Base-by-base conservation (phyloP, 1,284 basidiomycete genomes). In the Irpex sp. region DNA sequence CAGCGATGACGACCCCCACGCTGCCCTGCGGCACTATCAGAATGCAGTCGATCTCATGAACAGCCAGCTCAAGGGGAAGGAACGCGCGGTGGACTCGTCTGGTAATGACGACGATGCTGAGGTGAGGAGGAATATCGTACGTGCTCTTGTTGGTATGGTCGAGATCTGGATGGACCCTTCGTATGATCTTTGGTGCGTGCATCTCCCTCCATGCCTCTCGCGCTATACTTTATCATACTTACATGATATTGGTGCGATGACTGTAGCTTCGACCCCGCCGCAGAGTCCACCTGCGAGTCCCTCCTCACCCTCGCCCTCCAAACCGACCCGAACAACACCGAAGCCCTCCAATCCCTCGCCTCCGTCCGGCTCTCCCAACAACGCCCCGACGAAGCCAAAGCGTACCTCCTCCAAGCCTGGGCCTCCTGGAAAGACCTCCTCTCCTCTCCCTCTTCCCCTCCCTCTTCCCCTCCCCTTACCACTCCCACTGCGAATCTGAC, bases 151-250 rank as follows among this genome's bases (percentile, higher is more conserved):
- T 19, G 92, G 92, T 15, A 96, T 97, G 85, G 92, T 97, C 15
- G 95, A 97, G 75, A 90, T 97, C 35, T 98, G 95, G 92, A 95
- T 98, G 90, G 93, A 95, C 70, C 90, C 89, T 31, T 82, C 82
- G 1, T 88, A 89, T 68, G 94, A 97, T 79, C 79, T 98, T 55
- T 97, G 95, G 95, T 93, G 70, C 63, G 87, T 79, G 0, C 6
- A 33, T 33, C n/a, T 33, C 31, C 0, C 6, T 33, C 31, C 31
- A 33, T 6, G 6, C 3, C 31, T 33, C 31, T 33, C 6, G 5
- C 31, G n/a, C n/a, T n/a, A n/a, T n/a, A 6, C 31, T 33, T 2
- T 5, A 4, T 4, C 31, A 31, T 31, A 0, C 31, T 31, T 31
- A 26, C 21, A 26, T 26, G 21, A 26, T 3, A 26, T 26, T 26